phyloP scores from a whole-genome alignment of 2,329 filamentous ascomycete species.

The Fonsecaea erecta region DNA sequence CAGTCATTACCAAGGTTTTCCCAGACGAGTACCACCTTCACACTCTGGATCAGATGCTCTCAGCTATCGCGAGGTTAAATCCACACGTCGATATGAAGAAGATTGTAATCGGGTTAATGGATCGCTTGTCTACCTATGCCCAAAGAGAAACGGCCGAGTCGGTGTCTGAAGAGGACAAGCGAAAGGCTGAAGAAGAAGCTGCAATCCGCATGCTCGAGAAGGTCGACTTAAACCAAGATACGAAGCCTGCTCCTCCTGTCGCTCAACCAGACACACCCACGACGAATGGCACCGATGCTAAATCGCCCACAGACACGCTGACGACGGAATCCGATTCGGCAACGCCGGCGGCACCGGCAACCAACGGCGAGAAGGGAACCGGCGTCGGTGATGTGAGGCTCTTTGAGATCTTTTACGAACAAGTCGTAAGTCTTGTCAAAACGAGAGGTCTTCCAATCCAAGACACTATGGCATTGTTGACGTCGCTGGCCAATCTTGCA shows the following conservation, averaged over 20 bases:
- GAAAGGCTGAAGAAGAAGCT: slow-evolving; percentile 82
- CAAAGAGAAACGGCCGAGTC: slow-evolving; percentile 75
- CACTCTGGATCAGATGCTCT: slow-evolving; percentile 92
- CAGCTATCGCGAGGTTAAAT: slow-evolving; percentile 88
- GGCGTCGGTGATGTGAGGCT: slow-evolving; percentile 73
- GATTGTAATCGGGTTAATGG: slow-evolving; percentile 98
- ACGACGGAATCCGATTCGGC: slow-evolving; percentile 42
- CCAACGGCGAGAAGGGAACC: slow-evolving; percentile 43
- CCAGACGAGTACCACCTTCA: slow-evolving; percentile 98
- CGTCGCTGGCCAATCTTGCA: slow-evolving; percentile 91
- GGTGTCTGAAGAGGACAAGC: slow-evolving; percentile 70
- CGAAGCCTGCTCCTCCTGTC: slow-evolving; percentile 39
- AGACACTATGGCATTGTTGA: slow-evolving; percentile 89
- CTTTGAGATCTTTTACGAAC: slow-evolving; percentile 96
- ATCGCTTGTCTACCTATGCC: slow-evolving; percentile 92
- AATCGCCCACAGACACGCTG: slow-evolving; percentile 37
- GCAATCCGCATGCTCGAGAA: slow-evolving; percentile 77
- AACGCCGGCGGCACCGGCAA: slow-evolving; percentile 38
- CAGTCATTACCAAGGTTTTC: slow-evolving; percentile 97
- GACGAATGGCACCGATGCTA: slow-evolving; percentile 43
- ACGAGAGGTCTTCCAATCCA: slow-evolving; percentile 89
- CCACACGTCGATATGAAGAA: slow-evolving; percentile 97
- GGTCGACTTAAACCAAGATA: slow-evolving; percentile 62
- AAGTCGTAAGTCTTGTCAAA: slow-evolving; percentile 91
- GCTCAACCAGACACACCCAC: slow-evolving; percentile 34